Percentiles rank a stretch among this genome's conserved stretches.
phyloP scores from a whole-genome alignment of 192 early-diverging fungal genomes.

The Paraglomus brasilianum region DNA sequence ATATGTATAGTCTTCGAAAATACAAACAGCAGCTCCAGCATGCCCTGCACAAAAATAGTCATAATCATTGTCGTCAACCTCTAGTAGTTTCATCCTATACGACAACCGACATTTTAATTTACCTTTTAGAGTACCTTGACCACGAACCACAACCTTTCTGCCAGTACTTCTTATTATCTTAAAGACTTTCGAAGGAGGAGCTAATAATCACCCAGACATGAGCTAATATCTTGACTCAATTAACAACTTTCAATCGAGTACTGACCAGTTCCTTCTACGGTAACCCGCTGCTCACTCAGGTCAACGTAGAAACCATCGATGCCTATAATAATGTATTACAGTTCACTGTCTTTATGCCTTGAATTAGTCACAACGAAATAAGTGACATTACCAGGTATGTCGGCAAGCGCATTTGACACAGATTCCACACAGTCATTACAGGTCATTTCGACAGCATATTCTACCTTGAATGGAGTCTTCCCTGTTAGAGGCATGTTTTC shows the following conservation, averaged over 20 bases:
- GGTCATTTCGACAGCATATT: constrained; percentile 86
- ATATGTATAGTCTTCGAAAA: constrained; percentile 66
- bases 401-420: constrained; percentile 57
- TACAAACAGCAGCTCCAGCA: constrained; percentile 87
- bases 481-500: no score
- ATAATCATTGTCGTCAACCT: not conserved
- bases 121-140: constrained; percentile 63
- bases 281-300: constrained; percentile 68
- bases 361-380: not conserved
- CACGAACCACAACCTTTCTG: constrained; percentile 73
- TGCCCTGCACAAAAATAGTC: constrained; percentile 41
- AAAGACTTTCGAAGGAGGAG: constrained; percentile 65
- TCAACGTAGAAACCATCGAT: constrained; percentile 65
- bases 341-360: not conserved
- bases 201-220: constrained; percentile 30
- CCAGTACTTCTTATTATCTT: constrained; percentile 69
- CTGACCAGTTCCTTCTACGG: constrained; percentile 68
- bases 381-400: constrained; percentile 39
- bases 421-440: constrained; percentile 77
- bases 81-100: not conserved
- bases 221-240: not conserved
- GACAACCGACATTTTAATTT: constrained; percentile 12
- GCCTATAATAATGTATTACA: constrained; percentile 37
- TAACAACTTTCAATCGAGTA: no score
- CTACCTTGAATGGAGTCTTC: constrained; percentile 43